Evolutionary conservation across 495 filamentous ascomycete genomes (phyloP).

Genomic region (Annulohypoxylon bovei): DNA sequence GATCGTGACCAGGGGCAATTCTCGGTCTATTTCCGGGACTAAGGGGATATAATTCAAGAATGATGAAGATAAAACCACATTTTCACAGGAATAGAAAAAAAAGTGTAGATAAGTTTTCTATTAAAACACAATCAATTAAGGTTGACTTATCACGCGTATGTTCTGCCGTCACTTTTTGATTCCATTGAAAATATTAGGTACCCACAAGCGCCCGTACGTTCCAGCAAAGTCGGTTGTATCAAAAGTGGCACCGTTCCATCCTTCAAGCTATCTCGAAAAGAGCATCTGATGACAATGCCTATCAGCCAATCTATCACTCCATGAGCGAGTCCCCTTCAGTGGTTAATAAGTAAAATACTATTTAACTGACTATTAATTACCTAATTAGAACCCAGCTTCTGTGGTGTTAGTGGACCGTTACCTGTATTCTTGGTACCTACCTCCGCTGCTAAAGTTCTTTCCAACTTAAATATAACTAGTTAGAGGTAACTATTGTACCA

Average conservation of each 20-base stretch:
- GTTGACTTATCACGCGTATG: neutral
- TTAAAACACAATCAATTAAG: neutral
- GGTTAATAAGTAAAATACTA: no score
- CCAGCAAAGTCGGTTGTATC: conserved; percentile 29
- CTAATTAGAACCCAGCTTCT: no score
- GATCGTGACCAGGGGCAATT: conserved; percentile 13
- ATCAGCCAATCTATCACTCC: no score
- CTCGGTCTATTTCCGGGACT: conserved; percentile 1
- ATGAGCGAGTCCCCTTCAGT: no score
- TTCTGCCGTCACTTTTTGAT: neutral
- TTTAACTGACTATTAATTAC: no score
- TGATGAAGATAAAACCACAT: neutral
- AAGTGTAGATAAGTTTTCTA: neutral
- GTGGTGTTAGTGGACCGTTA: no score
- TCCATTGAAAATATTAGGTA: no score
- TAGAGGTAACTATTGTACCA: no score
- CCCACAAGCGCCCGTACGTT: conserved; percentile 39
- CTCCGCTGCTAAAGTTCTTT: no score
- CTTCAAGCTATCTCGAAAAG: conserved; percentile 25
- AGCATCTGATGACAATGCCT: no score
- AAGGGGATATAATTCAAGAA: conserved; percentile 1
- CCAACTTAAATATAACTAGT: no score
- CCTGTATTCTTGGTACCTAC: no score
- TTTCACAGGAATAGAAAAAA: neutral
- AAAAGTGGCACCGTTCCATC: conserved; percentile 23